Percentiles rank a stretch among this genome's conserved stretches.
These are phyloP conservation scores for Moelleriella libera DNA, from an alignment of 2,329 filamentous ascomycete species.

Conservation along the genomic window DNA sequence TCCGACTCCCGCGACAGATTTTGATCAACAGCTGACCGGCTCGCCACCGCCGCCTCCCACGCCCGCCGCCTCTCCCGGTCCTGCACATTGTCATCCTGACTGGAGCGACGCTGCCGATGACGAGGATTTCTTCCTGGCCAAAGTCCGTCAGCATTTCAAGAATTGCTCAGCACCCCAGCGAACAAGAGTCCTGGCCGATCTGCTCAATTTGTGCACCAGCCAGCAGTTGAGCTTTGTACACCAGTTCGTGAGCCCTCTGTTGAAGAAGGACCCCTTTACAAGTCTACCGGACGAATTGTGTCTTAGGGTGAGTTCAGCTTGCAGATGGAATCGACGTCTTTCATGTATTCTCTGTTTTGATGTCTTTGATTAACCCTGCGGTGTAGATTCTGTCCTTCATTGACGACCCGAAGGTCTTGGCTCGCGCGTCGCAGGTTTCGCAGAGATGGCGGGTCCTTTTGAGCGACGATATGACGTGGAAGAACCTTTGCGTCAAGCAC, in stretches of 20 bases:
- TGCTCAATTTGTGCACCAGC: constrained; percentile 88
- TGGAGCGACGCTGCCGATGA: constrained; percentile 68
- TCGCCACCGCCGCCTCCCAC: constrained; percentile 52
- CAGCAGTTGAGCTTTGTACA: constrained; percentile 93
- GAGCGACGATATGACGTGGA: constrained; percentile 96
- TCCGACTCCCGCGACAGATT: constrained; percentile 49
- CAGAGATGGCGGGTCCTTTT: constrained; percentile 84
- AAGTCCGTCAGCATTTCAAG: constrained; percentile 68
- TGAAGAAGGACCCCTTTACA: constrained; percentile 94
- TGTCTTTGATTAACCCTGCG: too few relatives aligned
- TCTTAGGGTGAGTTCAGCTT: constrained; percentile 49
- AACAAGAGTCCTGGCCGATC: constrained; percentile 69
- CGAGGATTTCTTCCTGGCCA: constrained; percentile 70
- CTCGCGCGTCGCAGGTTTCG: constrained; percentile 91
- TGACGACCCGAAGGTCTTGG: constrained; percentile 88
- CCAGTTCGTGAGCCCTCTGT: constrained; percentile 81
- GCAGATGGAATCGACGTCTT: too few relatives aligned
- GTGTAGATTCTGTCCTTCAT: constrained; percentile 90
- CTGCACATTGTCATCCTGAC: constrained; percentile 47
- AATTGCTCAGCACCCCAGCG: constrained; percentile 62
- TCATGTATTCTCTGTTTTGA: too few relatives aligned
- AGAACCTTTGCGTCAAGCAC: constrained; percentile 90
- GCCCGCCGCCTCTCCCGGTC: constrained; percentile 50
- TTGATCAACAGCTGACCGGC: constrained; percentile 44
- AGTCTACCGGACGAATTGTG: constrained; percentile 88